Evolutionary conservation across 352 stramenopile genomes (phyloP).

Genomic region (Aphanomyces cochlioides): DNA sequence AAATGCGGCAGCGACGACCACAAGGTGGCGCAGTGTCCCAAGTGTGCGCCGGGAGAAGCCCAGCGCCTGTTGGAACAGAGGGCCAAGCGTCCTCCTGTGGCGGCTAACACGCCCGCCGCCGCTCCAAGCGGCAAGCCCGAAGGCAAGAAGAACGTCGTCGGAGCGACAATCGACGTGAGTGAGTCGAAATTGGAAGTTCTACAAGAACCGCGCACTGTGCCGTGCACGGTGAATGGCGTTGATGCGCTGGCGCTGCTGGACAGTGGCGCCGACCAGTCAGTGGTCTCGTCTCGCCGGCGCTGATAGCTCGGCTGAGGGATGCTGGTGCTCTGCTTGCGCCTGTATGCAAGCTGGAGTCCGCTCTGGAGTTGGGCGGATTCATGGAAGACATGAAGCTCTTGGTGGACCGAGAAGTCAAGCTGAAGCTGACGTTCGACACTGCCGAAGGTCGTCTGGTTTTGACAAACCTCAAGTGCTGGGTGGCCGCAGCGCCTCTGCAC

Average conservation of each 20-base stretch:
- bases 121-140: no score
- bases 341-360: neutral
- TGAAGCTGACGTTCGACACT: conserved; percentile 7
- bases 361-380: conserved; percentile 13
- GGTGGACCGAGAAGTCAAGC: conserved; percentile 5
- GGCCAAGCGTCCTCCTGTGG: no score
- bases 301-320: conserved; percentile 5
- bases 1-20: neutral
- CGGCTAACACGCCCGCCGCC: no score
- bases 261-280: conserved; percentile 12
- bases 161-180: no score
- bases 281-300: conserved; percentile 2
- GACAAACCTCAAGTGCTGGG: conserved; percentile 12
- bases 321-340: neutral
- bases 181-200: neutral
- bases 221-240: neutral
- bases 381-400: conserved; percentile 11
- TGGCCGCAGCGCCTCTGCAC: conserved; percentile 7
- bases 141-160: no score
- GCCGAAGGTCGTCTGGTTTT: neutral
- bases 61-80: no score
- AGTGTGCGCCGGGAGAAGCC: no score
- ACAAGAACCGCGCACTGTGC: conserved; percentile 6
- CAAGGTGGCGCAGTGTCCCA: neutral
- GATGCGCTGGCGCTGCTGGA: neutral